Evolutionary conservation across 345 rosid species (phyloP).

Genomic region (Pistacia vera): DNA sequence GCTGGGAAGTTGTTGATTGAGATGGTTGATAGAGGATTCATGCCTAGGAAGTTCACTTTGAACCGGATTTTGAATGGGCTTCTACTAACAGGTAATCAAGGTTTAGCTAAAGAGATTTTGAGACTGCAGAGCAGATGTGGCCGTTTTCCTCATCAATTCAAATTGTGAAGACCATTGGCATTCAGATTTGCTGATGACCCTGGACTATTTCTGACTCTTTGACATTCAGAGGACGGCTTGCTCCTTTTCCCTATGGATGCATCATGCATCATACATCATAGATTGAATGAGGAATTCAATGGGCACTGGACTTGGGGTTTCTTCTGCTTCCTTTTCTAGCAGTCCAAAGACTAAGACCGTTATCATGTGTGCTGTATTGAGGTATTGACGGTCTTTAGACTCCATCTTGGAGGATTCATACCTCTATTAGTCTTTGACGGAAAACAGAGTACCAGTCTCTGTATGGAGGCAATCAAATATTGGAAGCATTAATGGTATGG

Average conservation of each 20-base stretch:
- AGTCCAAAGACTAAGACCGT: background rate
- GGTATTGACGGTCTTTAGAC: background rate
- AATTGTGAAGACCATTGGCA: constrained; percentile 35
- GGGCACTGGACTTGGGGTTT: background rate
- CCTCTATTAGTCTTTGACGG: background rate
- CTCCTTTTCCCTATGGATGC: background rate
- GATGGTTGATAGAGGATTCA: constrained; percentile 92
- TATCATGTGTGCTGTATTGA: background rate
- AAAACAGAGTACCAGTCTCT: background rate
- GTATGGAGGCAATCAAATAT: background rate
- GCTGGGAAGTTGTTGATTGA: constrained; percentile 85
- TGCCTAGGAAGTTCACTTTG: constrained; percentile 75
- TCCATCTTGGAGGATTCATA: background rate
- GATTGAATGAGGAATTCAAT: background rate
- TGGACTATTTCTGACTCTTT: background rate
- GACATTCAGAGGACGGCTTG: background rate
- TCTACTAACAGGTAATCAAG: constrained; percentile 80
- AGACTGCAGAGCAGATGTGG: constrained; percentile 70
- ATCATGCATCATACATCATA: too few species aligned
- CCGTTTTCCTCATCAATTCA: constrained; percentile 50
- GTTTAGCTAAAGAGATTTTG: constrained; percentile 71
- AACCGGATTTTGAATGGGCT: constrained; percentile 84
- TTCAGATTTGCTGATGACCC: background rate
- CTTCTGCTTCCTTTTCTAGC: background rate
- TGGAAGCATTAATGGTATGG: background rate